These are phyloP conservation scores for Trypanosoma rangeli DNA, from an alignment of 208 protist species.

Conservation along the genomic window DNA sequence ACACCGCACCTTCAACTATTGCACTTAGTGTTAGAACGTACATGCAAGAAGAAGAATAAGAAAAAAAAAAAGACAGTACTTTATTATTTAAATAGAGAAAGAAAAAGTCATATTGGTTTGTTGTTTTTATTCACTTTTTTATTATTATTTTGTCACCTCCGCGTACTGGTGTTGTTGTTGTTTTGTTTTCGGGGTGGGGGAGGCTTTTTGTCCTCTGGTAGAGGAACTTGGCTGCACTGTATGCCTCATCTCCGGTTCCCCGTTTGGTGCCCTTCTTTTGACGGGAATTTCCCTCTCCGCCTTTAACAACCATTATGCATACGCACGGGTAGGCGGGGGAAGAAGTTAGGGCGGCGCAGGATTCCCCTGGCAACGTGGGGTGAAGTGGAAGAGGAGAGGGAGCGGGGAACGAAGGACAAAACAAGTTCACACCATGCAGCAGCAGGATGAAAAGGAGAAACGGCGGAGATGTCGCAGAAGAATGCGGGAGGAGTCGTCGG, in stretches of 20 bases:
- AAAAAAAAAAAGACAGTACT: too few species aligned
- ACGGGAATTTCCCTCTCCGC: too few species aligned
- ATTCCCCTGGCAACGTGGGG: neutral
- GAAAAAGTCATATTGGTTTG: neutral
- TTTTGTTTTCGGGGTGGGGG: neutral
- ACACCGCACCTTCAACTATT: conserved; percentile 8
- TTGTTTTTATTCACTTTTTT: neutral
- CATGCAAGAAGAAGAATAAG: neutral
- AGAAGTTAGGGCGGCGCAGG: neutral
- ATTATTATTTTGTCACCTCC: neutral
- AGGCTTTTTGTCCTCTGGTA: too few species aligned
- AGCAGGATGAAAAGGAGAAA: neutral
- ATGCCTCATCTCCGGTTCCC: too few species aligned
- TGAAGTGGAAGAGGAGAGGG: neutral
- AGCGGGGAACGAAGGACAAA: neutral
- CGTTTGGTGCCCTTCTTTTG: too few species aligned
- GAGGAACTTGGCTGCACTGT: too few species aligned
- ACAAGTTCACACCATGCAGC: neutral
- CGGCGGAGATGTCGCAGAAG: neutral
- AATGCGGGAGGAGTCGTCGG: neutral
- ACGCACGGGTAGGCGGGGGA: neutral
- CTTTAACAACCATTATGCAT: neutral
- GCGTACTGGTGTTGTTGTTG: neutral
- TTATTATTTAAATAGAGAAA: neutral
- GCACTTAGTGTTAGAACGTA: conserved; percentile 1